Conservation (phyloP, 805 yeast species). For the Metschnikowia bowlesiae region DNA sequence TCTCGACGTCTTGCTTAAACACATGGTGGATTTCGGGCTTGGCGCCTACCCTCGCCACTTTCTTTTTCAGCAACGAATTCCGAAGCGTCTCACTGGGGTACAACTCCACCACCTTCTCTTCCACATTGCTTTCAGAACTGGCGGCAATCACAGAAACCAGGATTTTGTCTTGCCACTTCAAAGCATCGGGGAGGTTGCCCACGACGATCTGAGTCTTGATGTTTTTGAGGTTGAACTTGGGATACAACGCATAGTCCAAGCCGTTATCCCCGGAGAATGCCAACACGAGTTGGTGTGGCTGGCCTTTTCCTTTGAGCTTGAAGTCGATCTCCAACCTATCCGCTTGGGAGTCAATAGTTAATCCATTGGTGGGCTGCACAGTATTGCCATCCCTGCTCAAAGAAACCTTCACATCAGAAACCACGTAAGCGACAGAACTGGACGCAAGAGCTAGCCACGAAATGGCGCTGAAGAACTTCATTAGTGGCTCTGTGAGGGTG, state of each 20-base stretch:
- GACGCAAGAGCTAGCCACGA: conserved; percentile 20
- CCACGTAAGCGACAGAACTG: conserved; percentile 25
- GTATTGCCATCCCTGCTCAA: conserved; percentile 19
- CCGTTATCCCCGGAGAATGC: conserved; percentile 27
- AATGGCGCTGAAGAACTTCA: conserved; percentile 19
- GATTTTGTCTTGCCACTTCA: conserved; percentile 31
- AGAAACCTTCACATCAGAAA: conserved; percentile 26
- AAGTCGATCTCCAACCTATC: conserved; percentile 30
- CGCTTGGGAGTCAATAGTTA: conserved; percentile 27
- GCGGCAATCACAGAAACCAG: conserved; percentile 30
- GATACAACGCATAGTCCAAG: conserved; percentile 30
- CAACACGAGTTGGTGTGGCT: conserved; percentile 35
- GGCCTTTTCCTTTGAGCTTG: conserved; percentile 19
- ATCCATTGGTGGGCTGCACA: conserved; percentile 29
- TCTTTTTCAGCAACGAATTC: conserved; percentile 19
- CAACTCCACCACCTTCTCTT: conserved; percentile 27
- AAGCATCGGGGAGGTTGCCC: conserved; percentile 30
- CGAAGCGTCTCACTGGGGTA: conserved; percentile 26
- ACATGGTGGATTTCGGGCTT: conserved; percentile 60
- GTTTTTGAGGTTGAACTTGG: conserved; percentile 21
- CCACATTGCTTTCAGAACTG: conserved; percentile 15
- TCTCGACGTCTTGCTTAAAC: conserved; percentile 52
- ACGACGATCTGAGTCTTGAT: conserved; percentile 25
- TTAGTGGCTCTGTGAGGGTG: conserved; percentile 1
- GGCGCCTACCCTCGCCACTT: conserved; percentile 40